phyloP scores from a whole-genome alignment of 768 basidiomycete genomes.

The Trametopsis cervina region DNA sequence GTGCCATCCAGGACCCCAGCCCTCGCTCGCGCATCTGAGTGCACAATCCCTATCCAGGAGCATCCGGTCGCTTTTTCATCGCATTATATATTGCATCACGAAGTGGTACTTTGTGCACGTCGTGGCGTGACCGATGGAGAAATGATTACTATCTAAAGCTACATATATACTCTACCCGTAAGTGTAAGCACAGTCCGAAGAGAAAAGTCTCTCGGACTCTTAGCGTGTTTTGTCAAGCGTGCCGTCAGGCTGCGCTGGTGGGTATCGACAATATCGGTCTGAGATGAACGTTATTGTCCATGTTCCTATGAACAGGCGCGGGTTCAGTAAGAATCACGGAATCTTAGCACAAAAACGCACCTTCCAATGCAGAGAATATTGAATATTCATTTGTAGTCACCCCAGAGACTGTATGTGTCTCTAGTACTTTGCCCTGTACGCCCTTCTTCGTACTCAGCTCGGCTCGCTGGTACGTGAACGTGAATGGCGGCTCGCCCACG shows the following conservation, averaged over 20 bases:
- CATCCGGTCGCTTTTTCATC: not conserved
- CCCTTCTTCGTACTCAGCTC: slow-evolving; percentile 66
- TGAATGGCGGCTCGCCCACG: slow-evolving; percentile 89
- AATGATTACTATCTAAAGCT: slow-evolving; percentile 7
- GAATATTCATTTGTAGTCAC: slow-evolving; percentile 74
- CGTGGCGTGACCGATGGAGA: too few species aligned
- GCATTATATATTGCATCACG: not conserved
- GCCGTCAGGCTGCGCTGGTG: slow-evolving; percentile 55
- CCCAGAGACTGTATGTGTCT: slow-evolving; percentile 86
- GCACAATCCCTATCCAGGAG: too few species aligned
- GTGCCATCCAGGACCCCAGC: not conserved
- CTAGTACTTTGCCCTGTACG: slow-evolving; percentile 72
- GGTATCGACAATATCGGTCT: slow-evolving; percentile 87
- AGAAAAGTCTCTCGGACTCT: slow-evolving; percentile 1
- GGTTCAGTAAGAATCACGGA: not conserved
- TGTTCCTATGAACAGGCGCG: slow-evolving; percentile 49
- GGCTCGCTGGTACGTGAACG: slow-evolving; percentile 89
- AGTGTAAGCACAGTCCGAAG: too few species aligned
- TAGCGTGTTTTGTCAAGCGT: slow-evolving; percentile 27
- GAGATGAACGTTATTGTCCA: slow-evolving; percentile 92
- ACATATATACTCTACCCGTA: slow-evolving; percentile 8
- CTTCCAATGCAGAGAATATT: slow-evolving; percentile 88
- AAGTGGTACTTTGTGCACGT: too few species aligned
- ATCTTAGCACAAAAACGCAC: slow-evolving; percentile 31
- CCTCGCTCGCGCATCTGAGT: slow-evolving; percentile 6